Percentiles rank a stretch among this genome's conserved stretches.
Conservation (phyloP, 352 stramenopile genomes). For the Pythium sukuiense region DNA sequence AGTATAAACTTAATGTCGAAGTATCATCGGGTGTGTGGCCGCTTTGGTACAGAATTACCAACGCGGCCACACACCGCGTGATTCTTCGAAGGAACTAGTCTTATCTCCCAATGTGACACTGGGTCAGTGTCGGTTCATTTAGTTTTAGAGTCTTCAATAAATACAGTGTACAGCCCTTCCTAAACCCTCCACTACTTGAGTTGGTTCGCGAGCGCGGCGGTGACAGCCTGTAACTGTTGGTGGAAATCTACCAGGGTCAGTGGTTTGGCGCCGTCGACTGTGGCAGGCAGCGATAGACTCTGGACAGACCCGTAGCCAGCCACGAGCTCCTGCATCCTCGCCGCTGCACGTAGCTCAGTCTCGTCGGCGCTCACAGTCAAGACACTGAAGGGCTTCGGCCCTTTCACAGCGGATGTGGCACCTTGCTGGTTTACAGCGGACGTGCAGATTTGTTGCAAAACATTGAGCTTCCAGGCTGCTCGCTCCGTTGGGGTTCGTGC, state of each 20-base stretch:
- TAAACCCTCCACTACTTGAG: not conserved
- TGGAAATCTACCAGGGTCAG: conserved; percentile 27
- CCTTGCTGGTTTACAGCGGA: not conserved
- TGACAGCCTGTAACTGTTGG: conserved; percentile 16
- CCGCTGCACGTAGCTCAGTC: conserved; percentile 5
- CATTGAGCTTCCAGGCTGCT: conserved; percentile 11
- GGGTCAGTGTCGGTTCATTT: no score
- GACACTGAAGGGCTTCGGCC: conserved; percentile 7
- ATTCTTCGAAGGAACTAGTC: no score
- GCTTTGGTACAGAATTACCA: no score
- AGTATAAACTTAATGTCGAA: no score
- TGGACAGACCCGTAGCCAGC: conserved; percentile 18
- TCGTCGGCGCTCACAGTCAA: conserved; percentile 22
- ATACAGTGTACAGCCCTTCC: no score
- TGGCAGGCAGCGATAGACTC: conserved; percentile 9
- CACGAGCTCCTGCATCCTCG: conserved; percentile 15
- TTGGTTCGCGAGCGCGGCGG: conserved; percentile 8
- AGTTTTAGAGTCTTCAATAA: no score
- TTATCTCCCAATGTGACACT: no score
- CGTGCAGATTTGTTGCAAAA: conserved; percentile 23
- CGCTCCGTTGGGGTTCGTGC: conserved; percentile 1
- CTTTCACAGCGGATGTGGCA: not conserved
- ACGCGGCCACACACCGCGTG: no score
- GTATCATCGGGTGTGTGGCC: no score
- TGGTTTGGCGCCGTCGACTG: conserved; percentile 10